Percentiles rank a stretch among this genome's conserved stretches.
phyloP scores from a whole-genome alignment of 225 moss, liverwort and hornwort species.

The Pseudoscleropodium purum region DNA sequence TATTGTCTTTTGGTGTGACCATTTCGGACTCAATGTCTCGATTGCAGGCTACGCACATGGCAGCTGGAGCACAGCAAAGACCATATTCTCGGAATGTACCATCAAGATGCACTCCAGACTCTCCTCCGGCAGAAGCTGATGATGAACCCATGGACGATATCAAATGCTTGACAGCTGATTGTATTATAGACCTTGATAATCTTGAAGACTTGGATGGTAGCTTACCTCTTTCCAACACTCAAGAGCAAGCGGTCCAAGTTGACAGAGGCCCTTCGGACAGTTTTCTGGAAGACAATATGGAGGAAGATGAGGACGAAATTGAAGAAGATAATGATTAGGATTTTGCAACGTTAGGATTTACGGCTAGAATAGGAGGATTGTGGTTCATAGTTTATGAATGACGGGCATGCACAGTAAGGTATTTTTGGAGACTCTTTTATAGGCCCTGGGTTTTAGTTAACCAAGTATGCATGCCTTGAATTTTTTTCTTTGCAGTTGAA shows the following conservation, averaged over 20 bases:
- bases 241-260: slow-evolving; percentile 3
- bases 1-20: background rate
- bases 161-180: slow-evolving; percentile 25
- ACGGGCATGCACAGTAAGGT: background rate
- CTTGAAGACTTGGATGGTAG: slow-evolving; percentile 23
- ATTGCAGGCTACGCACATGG: slow-evolving; percentile 1
- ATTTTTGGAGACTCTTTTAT: background rate
- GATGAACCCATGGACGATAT: slow-evolving; percentile 28
- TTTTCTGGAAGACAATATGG: slow-evolving; percentile 13
- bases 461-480: background rate
- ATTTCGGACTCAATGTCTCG: background rate
- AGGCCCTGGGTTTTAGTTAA: background rate
- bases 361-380: background rate
- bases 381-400: background rate
- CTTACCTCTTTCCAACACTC: background rate
- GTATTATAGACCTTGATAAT: slow-evolving; percentile 36
- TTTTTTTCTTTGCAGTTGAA: background rate
- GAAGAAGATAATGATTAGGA: slow-evolving; percentile 19
- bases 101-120: background rate
- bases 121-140: slow-evolving; percentile 5
- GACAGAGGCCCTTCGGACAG: background rate
- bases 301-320: slow-evolving; percentile 36
- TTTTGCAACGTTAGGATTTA: background rate
- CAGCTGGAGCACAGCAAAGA: background rate
- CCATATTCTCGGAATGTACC: background rate